Evolutionary conservation across 257 asterid genomes (phyloP).

Genomic region (Solanum virginianum): DNA sequence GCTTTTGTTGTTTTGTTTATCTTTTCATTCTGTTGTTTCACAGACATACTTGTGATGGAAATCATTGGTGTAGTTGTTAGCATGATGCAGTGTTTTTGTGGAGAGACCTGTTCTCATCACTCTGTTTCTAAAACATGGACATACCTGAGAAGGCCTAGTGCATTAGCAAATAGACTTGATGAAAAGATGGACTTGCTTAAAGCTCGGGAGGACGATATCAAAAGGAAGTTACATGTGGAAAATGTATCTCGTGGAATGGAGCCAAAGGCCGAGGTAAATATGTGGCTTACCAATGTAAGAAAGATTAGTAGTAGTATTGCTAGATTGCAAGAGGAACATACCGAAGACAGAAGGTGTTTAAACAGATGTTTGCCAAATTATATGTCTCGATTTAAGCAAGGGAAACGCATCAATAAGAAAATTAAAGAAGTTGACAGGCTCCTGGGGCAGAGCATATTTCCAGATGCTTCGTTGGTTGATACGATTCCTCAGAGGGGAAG

Average conservation of each 20-base stretch:
- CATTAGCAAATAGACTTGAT: neutral
- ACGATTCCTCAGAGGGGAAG: slow-evolving; percentile 7
- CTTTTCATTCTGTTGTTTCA: neutral
- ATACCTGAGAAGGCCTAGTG: neutral
- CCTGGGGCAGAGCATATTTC: neutral
- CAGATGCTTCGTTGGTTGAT: neutral
- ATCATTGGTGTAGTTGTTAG: slow-evolving; percentile 1
- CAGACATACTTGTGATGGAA: slow-evolving; percentile 4
- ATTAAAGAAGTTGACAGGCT: slow-evolving; percentile 6
- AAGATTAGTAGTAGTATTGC: neutral
- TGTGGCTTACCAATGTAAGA: slow-evolving; percentile 17
- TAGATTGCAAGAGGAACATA: neutral
- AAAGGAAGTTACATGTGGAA: neutral
- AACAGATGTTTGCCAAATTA: slow-evolving; percentile 13
- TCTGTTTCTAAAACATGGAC: slow-evolving; percentile 2
- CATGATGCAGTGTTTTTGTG: slow-evolving; percentile 7
- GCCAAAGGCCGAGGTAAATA: slow-evolving; percentile 13
- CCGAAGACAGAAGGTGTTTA: neutral
- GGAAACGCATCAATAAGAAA: slow-evolving; percentile 1
- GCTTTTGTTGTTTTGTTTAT: neutral
- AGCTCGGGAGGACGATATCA: slow-evolving; percentile 14
- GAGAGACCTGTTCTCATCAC: neutral
- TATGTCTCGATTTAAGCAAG: slow-evolving; percentile 2
- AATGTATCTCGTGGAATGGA: slow-evolving; percentile 1
- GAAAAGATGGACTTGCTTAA: slow-evolving; percentile 5